A percentile compares a stretch with the other conserved stretches of the same genome.
Conservation (phyloP, 768 basidiomycete species). For the Leucogyrophana mollusca region DNA sequence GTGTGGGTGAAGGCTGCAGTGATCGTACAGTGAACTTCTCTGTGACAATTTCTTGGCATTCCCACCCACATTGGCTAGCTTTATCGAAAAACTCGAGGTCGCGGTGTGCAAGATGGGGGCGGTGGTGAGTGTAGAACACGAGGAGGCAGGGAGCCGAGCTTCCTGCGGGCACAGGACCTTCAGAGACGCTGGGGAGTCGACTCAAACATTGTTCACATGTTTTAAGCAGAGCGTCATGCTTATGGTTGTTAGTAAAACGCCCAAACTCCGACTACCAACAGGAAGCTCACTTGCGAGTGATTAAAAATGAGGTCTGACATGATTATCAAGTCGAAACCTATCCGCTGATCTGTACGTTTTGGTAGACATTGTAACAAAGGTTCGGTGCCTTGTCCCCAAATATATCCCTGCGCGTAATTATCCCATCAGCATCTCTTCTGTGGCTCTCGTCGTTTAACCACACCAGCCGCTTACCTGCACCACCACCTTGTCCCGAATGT, state of each 20-base stretch:
- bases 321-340: constrained; percentile 75
- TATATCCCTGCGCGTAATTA: constrained; percentile 63
- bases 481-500: constrained; percentile 14
- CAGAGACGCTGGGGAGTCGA: constrained; percentile 15
- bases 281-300: constrained; percentile 72
- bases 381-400: constrained; percentile 62
- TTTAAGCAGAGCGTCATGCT: constrained; percentile 81
- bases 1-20: neutral
- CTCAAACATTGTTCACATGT: constrained; percentile 58
- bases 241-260: constrained; percentile 1
- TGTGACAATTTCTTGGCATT: constrained; percentile 65
- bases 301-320: constrained; percentile 95
- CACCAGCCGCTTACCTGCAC: constrained; percentile 37
- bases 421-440: constrained; percentile 24
- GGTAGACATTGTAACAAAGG: constrained; percentile 37
- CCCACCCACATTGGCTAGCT: constrained; percentile 66
- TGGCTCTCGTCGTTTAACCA: no score
- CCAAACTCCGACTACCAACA: neutral
- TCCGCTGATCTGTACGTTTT: constrained; percentile 11
- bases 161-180: constrained; percentile 1
- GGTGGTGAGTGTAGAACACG: constrained; percentile 89
- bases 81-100: constrained; percentile 82
- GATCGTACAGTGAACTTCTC: constrained; percentile 58
- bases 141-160: constrained; percentile 51
- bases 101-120: constrained; percentile 77